Evolutionary conservation across 192 early-diverging fungal species (phyloP), one percentile per base, ranked within the genome.

Genomic region (Coemansia sp.): DNA sequence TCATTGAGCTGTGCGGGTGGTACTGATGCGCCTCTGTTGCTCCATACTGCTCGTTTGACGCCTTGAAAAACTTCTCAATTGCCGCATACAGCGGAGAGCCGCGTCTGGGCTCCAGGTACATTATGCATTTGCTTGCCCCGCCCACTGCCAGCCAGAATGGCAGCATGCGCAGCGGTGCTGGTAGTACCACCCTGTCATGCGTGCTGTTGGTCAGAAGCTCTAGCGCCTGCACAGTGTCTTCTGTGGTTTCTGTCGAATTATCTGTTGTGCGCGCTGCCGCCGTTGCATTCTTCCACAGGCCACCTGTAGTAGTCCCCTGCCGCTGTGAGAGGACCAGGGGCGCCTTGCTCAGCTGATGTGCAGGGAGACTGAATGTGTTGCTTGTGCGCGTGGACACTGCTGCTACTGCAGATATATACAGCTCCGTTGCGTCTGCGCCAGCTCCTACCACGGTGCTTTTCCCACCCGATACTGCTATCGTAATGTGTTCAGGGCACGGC

Each of bases 1-100:
- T 79, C 71, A 79, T 73, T 21, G 76, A 79, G 67, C 66, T 67
- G 9, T 79, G 76, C 28, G 76, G 76, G 18, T 79, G 76, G 57
- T 79, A 79, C 71, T 67, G 63, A 60, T 73, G 71, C 0, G 76
- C 76, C 54, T 79, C 76, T 2, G 67, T 79, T 7, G 38, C 64
- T 6, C 76, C 76, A 18, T 67, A 56, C 21, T 31, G 52, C 16
- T 25, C 47, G 2, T 55, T 56, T 1, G 76, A 73, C 22, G 10
- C 54, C 1, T 56, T 31, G 27, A 79, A 67, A 25, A 79, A 79
- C 56, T 41, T 59, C 57, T 73, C 71, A 18, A 79, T 67, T 2
- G 70, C 76, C 49, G 28, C n/a, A 47, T 70, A 67, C 44, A 79
- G 57, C 22, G 76, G 60, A 12, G 67, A 54, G 22, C 47, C 54